These are phyloP conservation scores for Geranomyces variabilis DNA, from an alignment of 192 early-diverging fungal genomes.

Conservation along the genomic window DNA sequence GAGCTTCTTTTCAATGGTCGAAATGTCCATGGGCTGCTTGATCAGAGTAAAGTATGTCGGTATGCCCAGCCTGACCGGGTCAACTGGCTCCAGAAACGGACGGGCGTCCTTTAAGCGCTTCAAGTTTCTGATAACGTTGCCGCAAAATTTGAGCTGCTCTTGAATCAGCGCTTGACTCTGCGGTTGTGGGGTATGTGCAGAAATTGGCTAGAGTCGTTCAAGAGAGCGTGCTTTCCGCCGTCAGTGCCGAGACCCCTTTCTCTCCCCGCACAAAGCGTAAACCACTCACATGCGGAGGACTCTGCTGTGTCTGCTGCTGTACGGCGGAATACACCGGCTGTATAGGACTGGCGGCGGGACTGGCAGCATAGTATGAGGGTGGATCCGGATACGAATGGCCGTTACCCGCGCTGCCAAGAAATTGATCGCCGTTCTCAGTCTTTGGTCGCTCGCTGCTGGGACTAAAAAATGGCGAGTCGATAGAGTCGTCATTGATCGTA, in stretches of 20 bases:
- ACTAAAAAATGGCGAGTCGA: neutral
- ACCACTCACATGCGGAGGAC: neutral
- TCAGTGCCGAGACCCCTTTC: neutral
- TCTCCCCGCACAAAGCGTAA: neutral
- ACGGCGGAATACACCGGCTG: neutral
- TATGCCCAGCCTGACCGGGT: conserved; percentile 67
- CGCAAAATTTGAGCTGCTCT: conserved; percentile 85
- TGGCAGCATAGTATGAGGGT: neutral
- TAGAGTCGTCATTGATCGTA: neutral
- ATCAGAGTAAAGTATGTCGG: conserved; percentile 73
- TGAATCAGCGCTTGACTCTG: conserved; percentile 12
- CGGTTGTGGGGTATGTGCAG: neutral
- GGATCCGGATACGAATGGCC: neutral
- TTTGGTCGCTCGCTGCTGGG: neutral
- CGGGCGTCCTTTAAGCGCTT: conserved; percentile 81
- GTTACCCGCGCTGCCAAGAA: neutral
- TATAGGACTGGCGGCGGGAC: too few species aligned
- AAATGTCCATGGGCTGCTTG: conserved; percentile 81
- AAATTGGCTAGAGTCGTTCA: neutral
- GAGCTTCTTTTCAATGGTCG: conserved; percentile 75
- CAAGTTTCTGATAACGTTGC: conserved; percentile 70
- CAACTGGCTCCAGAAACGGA: conserved; percentile 83
- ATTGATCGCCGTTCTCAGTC: neutral
- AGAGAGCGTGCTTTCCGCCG: neutral
- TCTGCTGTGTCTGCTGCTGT: neutral